Percentiles rank a stretch among this genome's conserved stretches.
These are phyloP conservation scores for Holtermanniella nyarrowii DNA, from an alignment of 768 basidiomycete genomes.

Conservation along the genomic window DNA sequence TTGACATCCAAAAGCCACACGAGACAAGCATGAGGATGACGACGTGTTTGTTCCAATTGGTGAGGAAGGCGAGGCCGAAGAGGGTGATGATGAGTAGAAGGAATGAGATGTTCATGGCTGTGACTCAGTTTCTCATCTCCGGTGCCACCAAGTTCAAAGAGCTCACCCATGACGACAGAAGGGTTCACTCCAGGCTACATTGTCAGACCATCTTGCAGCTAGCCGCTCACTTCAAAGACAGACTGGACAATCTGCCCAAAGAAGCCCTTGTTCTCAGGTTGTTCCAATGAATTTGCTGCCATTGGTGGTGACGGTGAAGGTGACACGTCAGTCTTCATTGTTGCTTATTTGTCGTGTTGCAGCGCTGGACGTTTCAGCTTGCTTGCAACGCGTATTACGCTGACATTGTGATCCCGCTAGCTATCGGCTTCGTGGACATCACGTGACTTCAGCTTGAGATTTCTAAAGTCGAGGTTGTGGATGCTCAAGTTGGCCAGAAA, in stretches of 20 bases:
- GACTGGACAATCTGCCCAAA: conserved; percentile 28
- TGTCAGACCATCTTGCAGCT: neutral
- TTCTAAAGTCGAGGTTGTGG: neutral
- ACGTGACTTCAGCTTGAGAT: neutral
- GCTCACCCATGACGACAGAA: conserved; percentile 32
- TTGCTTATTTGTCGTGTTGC: too few relatives aligned
- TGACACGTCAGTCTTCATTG: neutral
- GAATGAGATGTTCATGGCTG: conserved; percentile 40
- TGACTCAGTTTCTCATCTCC: neutral
- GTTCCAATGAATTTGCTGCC: neutral
- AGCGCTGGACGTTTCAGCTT: too few relatives aligned
- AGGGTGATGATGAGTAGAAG: conserved; percentile 31
- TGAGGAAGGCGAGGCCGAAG: conserved; percentile 32
- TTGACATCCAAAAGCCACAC: conserved; percentile 29
- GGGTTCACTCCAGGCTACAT: conserved; percentile 34
- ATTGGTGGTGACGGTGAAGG: neutral
- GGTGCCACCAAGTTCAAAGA: neutral
- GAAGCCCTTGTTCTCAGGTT: conserved; percentile 19
- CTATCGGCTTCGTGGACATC: too few relatives aligned
- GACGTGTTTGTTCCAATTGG: conserved; percentile 34
- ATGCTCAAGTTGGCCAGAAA: neutral
- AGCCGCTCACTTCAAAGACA: conserved; percentile 29
- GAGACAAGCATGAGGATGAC: conserved; percentile 28
- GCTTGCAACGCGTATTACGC: neutral
- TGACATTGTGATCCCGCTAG: too few relatives aligned